phyloP scores from a whole-genome alignment of 805 yeast genomes.

The Ogataea naganishii region DNA sequence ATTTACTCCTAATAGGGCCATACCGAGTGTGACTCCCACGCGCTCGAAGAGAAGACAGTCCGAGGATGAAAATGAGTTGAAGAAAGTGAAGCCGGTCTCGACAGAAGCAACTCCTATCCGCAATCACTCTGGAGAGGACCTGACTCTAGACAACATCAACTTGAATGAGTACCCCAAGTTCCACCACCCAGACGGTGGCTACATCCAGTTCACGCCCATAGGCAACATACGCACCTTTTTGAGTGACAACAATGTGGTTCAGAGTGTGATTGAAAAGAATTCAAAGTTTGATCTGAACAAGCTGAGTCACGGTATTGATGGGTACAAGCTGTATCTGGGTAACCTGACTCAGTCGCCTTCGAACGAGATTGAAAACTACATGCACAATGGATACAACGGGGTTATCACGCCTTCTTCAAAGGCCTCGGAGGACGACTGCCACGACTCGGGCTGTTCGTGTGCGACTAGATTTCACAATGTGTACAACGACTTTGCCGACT shows the following conservation, averaged over 20 bases:
- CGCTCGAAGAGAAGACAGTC: conserved; percentile 29
- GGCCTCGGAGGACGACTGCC: conserved; percentile 1
- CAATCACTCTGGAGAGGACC: conserved; percentile 4
- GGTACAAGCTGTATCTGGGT: conserved; percentile 24
- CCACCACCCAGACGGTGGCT: conserved; percentile 55
- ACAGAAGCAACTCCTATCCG: not conserved
- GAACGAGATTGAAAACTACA: conserved; percentile 24
- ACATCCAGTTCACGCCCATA: conserved; percentile 52
- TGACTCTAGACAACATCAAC: conserved; percentile 20
- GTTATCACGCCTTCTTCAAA: not conserved
- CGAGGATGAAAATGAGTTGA: conserved; percentile 20
- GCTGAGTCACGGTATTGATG: conserved; percentile 26
- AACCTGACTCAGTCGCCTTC: conserved; percentile 17
- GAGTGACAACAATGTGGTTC: conserved; percentile 33
- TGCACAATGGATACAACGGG: conserved; percentile 20
- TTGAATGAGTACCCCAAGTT: conserved; percentile 45
- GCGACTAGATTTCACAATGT: conserved; percentile 4
- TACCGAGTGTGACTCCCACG: too few relatives aligned
- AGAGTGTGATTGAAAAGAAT: conserved; percentile 40
- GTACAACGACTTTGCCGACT: conserved; percentile 5
- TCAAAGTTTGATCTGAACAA: conserved; percentile 25
- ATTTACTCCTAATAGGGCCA: too few relatives aligned
- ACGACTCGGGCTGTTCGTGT: conserved; percentile 2
- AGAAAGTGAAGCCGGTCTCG: conserved; percentile 18
- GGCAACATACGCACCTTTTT: conserved; percentile 43